Percentiles rank a stretch among this genome's conserved stretches.
Conservation (phyloP, 441 rosid genomes). For the Arabidopsis hybrid region DNA sequence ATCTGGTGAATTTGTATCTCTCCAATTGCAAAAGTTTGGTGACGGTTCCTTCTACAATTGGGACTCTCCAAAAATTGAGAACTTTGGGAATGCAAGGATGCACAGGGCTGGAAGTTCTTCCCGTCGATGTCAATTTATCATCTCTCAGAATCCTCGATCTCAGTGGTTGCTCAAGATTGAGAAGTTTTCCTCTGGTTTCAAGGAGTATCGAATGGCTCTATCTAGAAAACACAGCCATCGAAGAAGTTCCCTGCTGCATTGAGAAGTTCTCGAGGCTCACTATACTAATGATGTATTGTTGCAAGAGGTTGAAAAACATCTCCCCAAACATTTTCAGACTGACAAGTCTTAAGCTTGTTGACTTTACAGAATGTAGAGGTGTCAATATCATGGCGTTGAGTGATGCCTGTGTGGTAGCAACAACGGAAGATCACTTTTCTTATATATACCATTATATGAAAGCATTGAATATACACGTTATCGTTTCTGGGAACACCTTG, state of each 20-base stretch:
- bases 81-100: neutral
- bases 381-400: neutral
- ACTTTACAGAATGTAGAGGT: neutral
- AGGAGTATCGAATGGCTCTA: neutral
- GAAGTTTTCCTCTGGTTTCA: slow-evolving; percentile 29
- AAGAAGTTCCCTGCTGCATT: slow-evolving; percentile 22
- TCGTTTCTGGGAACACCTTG: too few species aligned
- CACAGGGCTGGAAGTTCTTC: slow-evolving; percentile 22
- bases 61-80: neutral
- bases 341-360: neutral
- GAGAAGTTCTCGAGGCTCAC: neutral
- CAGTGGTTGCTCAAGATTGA: slow-evolving; percentile 16
- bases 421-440: neutral
- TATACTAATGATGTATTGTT: too few species aligned
- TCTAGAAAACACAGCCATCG: slow-evolving; percentile 18
- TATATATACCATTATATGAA: neutral
- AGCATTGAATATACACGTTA: too few species aligned
- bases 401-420: neutral
- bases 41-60: neutral
- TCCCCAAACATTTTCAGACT: slow-evolving; percentile 1
- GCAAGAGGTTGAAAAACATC: slow-evolving; percentile 5
- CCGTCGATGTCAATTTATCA: slow-evolving; percentile 11
- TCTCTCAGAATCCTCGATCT: neutral
- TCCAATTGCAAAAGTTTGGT: slow-evolving; percentile 7
- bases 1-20: neutral